Percentiles rank a stretch among this genome's conserved stretches.
Evolutionary conservation across 192 early-diverging fungal species (phyloP).

Genomic region (Umbelopsis vinacea): DNA sequence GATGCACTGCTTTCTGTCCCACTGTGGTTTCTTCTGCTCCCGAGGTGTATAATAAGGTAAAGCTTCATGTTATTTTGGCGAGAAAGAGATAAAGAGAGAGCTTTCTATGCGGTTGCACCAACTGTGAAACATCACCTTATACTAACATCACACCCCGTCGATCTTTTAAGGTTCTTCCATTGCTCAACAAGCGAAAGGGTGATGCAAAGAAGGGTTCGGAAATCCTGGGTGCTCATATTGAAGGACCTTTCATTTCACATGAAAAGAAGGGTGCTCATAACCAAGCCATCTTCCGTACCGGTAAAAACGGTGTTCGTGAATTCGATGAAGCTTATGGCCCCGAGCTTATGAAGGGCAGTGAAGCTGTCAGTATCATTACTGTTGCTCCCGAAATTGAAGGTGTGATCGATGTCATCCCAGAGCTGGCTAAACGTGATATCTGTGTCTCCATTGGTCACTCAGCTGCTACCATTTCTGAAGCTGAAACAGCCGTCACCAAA

Average conservation of each 20-base stretch:
- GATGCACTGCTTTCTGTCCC: slow-evolving; percentile 82
- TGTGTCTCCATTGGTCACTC: slow-evolving; percentile 73
- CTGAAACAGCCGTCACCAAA: slow-evolving; percentile 59
- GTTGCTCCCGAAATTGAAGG: slow-evolving; percentile 82
- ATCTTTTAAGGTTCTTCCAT: slow-evolving; percentile 52
- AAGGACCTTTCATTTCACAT: slow-evolving; percentile 64
- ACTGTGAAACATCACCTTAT: slow-evolving; percentile 15
- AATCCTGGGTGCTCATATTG: slow-evolving; percentile 71
- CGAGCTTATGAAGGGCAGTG: slow-evolving; percentile 41
- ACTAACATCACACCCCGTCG: slow-evolving; percentile 3
- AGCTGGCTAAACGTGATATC: slow-evolving; percentile 66
- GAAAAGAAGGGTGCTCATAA: slow-evolving; percentile 82
- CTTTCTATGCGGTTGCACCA: too few relatives aligned
- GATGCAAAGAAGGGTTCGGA: slow-evolving; percentile 65
- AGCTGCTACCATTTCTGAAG: slow-evolving; percentile 64
- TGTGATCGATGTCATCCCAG: slow-evolving; percentile 64
- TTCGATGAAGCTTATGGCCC: slow-evolving; percentile 77
- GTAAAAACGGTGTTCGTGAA: slow-evolving; percentile 62
- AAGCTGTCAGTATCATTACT: slow-evolving; percentile 71
- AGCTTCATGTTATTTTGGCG: not conserved
- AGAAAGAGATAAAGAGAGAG: not conserved
- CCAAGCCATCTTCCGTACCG: slow-evolving; percentile 44
- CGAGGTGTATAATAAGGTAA: slow-evolving; percentile 74
- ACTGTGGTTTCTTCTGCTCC: slow-evolving; percentile 77
- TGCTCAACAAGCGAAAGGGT: slow-evolving; percentile 67